phyloP scores from a whole-genome alignment of 192 early-diverging fungal species.

The Thoreauomyces humboldtii region DNA sequence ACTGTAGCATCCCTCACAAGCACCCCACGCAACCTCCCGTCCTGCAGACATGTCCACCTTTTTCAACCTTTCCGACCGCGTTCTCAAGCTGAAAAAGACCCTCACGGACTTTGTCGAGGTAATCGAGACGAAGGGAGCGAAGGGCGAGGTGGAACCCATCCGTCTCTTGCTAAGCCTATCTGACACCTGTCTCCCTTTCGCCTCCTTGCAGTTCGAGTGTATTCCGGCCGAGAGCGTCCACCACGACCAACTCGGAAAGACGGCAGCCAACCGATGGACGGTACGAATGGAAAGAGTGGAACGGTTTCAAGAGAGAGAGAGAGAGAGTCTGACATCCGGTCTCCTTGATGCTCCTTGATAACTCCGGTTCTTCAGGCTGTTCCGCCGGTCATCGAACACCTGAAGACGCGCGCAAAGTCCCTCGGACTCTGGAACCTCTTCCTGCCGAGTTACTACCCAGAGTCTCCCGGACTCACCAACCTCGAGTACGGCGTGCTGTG shows the following conservation, averaged over 20 bases:
- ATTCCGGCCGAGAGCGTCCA: slow-evolving; percentile 86
- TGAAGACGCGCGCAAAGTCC: slow-evolving; percentile 80
- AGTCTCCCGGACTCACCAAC: slow-evolving; percentile 86
- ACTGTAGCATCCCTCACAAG: no score
- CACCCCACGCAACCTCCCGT: no score
- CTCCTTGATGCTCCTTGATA: no score
- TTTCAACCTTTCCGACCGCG: slow-evolving; percentile 36
- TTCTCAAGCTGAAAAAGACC: slow-evolving; percentile 35
- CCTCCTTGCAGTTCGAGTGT: slow-evolving; percentile 69
- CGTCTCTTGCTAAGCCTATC: not conserved
- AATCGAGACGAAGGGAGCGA: not conserved
- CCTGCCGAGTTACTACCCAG: slow-evolving; percentile 73
- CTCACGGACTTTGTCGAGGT: slow-evolving; percentile 49
- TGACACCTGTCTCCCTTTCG: not conserved
- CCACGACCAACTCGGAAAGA: slow-evolving; percentile 65
- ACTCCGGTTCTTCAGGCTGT: slow-evolving; percentile 56
- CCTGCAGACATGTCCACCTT: slow-evolving; percentile 17
- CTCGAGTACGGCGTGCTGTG: slow-evolving; percentile 92
- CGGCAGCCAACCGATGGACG: slow-evolving; percentile 79
- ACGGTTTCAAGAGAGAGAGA: no score
- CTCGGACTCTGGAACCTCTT: slow-evolving; percentile 98
- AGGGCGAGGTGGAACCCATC: not conserved
- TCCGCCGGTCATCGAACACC: slow-evolving; percentile 81
- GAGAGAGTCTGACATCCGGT: not conserved
- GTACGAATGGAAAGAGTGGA: no score